Base-by-base conservation (phyloP, 345 rosid species). In the Linum lewisii region DNA sequence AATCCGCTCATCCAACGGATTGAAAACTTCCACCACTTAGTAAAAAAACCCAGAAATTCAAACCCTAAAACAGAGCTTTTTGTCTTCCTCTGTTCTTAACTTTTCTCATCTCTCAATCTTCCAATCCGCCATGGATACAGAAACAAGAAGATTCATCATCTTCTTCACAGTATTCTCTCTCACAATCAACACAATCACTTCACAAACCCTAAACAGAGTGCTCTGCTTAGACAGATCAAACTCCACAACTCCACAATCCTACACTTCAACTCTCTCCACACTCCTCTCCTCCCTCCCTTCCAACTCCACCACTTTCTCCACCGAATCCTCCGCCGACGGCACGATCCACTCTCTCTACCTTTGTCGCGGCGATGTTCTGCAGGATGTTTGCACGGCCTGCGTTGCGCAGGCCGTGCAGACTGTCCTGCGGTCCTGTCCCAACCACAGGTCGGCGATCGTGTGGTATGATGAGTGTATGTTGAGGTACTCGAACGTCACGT, bases 381-480 rank as follows among this genome's bases (percentile, higher is more conserved):
- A 1, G 6, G 14, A 14, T 3, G 23, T 10, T 0, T 77, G 77
- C 34, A 32, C 42, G 18, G 9, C 7, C 5, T 77, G 81, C 2
- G 67, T 73, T 24, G 18, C 0, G 18, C 19, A 15, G 0, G 77
- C 77, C 15, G 54, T 50, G 2, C 21, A 10, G 32, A 15, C 2
- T 0, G 34, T 70, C 60, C 25, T 5, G 14, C 22, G 3, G 18
- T 15, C 2, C 0, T 77, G 77, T 45, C 8, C 56, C 2, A 20
- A 38, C 25, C 22, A 54, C 1, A 57, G 18, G 16, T 24, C 63
- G 11, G 72, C 72, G 29, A 47, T 63, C 57, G 22, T 77, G 1
- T 73, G 75, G 80, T 73, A 72, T 6, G 80, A 77, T n/a, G 8
- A 63, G 58, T 77, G 80, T 73, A 47, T 58, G 67, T 4, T 77